Base-by-base conservation (phyloP, 2,329 filamentous ascomycete genomes). In the Hypoxylon sp. region DNA sequence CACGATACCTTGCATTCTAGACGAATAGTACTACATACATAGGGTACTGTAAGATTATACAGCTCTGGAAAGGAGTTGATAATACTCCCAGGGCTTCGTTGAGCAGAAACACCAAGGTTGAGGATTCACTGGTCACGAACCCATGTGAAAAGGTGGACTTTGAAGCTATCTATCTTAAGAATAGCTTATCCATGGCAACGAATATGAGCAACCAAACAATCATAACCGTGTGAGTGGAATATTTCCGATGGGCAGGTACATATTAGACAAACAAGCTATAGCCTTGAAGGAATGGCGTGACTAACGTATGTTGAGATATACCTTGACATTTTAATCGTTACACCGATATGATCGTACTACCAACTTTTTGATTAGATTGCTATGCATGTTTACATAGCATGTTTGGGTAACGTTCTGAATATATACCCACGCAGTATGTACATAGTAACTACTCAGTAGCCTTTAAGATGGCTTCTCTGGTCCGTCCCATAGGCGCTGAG, bases 271-370 rank as follows among this genome's bases (percentile, higher is more conserved):
- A 48, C 58, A 46, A 49, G 30, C 9, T 53, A 14, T 30, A 41
- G 28, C 14, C 28, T 53, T 30, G 4, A 48, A 50, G 21, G 32
- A 19, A 23, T 55, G 50, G 58, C 41, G 32, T 52, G 58, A 61
- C 38, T 30, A 53, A 53, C 59, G 14, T 49, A 49, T 48, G 59
- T 41, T 30, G 21, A 30, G 51, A 57, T 57, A 52, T 49, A 53
- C 28, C 14, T 58, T 11, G 19, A 48, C 9, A 25, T 57, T n/a
- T 51, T 17, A 56, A 49, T 55, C 17, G 59, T 63, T 53, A 59
- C 61, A 58, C 50, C 34, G 25, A 30, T 38, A 51, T 41, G 25
- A 46, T 19, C 30, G 51, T 67, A 30, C 49, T 56, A 58, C 51
- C 51, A 64, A 61, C 56, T 41, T 28, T 30, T 23, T 11, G 5